Percentiles rank a stretch among this genome's conserved stretches.
Evolutionary conservation across 441 rosid genomes (phyloP).

Genomic region (Gossypium aridum): DNA sequence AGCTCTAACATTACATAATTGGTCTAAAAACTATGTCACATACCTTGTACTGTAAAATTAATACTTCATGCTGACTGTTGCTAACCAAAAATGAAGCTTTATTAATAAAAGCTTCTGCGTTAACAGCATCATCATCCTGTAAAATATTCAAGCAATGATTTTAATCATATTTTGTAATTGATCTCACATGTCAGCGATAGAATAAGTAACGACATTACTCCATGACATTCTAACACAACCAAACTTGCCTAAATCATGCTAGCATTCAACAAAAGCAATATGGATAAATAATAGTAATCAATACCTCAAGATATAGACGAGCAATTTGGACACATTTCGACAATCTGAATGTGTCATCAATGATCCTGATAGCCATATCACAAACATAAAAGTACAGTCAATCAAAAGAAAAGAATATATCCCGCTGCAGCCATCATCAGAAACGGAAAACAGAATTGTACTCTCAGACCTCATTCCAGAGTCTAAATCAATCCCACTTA

Average conservation of each 20-base stretch:
- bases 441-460: constrained; percentile 9
- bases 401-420: not conserved
- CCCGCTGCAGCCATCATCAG: not conserved
- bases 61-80: constrained; percentile 87
- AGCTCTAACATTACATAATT: not conserved
- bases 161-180: not conserved
- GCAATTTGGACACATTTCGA: constrained; percentile 98
- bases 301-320: constrained; percentile 93
- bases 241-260: not conserved
- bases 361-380: constrained; percentile 43
- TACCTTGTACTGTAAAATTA: constrained; percentile 92
- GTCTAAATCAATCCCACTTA: constrained; percentile 93
- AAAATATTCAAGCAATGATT: constrained; percentile 1
- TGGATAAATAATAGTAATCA: constrained; percentile 3
- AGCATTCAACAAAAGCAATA: not conserved
- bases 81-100: constrained; percentile 98
- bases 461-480: constrained; percentile 88
- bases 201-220: not conserved
- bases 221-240: not conserved
- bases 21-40: constrained; percentile 7
- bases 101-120: constrained; percentile 93
- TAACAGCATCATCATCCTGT: constrained; percentile 96
- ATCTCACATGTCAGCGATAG: constrained; percentile 1
- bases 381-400: constrained; percentile 9
- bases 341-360: constrained; percentile 79